Evolutionary conservation across 345 rosid genomes (phyloP).

Genomic region (Syzygium aromaticum): DNA sequence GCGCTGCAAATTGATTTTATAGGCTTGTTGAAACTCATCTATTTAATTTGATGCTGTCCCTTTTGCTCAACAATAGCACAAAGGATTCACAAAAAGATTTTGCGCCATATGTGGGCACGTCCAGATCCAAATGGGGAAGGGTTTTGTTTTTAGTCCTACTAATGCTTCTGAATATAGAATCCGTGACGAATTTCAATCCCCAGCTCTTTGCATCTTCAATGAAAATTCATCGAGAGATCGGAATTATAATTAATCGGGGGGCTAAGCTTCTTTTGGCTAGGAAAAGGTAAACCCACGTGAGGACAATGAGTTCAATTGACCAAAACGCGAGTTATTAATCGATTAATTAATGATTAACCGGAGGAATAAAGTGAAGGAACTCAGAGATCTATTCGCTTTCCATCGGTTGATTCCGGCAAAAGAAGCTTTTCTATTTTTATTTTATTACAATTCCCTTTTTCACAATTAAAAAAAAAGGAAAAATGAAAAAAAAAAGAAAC

Average conservation of each 20-base stretch:
- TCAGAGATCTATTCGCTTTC: background rate
- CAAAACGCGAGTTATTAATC: background rate
- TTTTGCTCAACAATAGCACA: background rate
- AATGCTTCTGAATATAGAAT: too few species aligned
- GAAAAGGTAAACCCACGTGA: background rate
- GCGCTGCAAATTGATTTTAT: accelerated
- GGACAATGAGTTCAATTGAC: background rate
- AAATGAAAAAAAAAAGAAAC: background rate
- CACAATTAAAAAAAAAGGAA: background rate
- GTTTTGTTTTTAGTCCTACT: background rate
- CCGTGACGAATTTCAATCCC: accelerated
- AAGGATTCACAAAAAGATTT: accelerated
- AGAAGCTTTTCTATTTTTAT: background rate
- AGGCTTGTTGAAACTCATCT: accelerated
- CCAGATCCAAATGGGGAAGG: accelerated
- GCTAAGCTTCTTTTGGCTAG: background rate
- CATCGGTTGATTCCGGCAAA: background rate
- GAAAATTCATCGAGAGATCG: background rate
- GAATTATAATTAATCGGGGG: accelerated
- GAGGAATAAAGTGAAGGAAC: background rate
- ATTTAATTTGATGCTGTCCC: background rate
- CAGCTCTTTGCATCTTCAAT: background rate
- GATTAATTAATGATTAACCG: background rate
- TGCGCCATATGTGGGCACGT: background rate
- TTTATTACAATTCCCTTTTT: background rate